Evolutionary conservation across 1,139 yeast species (phyloP).

Genomic region (Hyphopichia wangnamkhiaoensis): DNA sequence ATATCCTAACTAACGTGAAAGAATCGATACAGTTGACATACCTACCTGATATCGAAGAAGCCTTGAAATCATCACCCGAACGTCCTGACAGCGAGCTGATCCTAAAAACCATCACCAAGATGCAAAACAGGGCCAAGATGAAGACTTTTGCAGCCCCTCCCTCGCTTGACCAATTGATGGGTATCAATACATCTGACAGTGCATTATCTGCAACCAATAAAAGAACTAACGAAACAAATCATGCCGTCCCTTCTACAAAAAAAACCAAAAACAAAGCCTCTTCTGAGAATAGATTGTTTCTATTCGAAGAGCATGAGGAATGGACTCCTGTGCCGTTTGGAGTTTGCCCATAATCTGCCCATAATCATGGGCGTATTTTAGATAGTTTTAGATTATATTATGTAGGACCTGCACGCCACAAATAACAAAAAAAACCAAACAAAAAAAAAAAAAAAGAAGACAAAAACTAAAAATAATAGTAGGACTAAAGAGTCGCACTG

Average conservation of each 20-base stretch:
- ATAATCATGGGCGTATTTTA: too few relatives aligned
- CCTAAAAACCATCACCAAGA: neutral
- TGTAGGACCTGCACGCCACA: neutral
- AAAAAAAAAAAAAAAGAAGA: too few relatives aligned
- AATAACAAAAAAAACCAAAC: neutral
- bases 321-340: slow-evolving; percentile 45
- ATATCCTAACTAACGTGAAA: neutral
- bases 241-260: neutral
- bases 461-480: too few relatives aligned
- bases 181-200: slow-evolving; percentile 6
- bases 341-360: slow-evolving; percentile 5
- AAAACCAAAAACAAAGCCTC: neutral
- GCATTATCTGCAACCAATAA: neutral
- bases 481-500: too few relatives aligned
- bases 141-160: slow-evolving; percentile 21
- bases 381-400: too few relatives aligned
- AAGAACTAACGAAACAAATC: neutral
- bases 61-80: neutral
- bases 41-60: neutral
- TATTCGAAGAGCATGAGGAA: slow-evolving; percentile 27
- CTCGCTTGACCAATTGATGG: slow-evolving; percentile 24
- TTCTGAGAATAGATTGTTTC: slow-evolving; percentile 3
- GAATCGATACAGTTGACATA: neutral
- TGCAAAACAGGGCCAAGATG: neutral
- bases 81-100: neutral